Percentiles rank a stretch among this genome's conserved stretches.
Evolutionary conservation across 2,329 filamentous ascomycete species (phyloP).

Genomic region (Cladosporium sp.): DNA sequence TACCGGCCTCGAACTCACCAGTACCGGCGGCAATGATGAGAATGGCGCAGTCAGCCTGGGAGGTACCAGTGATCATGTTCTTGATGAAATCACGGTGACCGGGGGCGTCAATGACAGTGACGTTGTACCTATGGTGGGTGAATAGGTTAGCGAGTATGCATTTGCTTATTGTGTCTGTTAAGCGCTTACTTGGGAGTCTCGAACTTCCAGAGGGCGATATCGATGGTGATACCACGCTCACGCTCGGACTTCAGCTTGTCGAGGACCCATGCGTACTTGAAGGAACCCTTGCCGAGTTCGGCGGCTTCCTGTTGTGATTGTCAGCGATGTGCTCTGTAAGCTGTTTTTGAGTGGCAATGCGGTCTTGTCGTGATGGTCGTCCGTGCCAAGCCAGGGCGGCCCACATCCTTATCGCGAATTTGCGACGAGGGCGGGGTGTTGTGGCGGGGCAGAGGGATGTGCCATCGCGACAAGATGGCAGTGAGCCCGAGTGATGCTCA

Average conservation of each 20-base stretch:
- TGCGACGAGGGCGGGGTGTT: conserved; percentile 16
- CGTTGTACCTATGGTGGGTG: conserved; percentile 12
- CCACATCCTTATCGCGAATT: conserved; percentile 15
- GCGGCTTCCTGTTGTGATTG: conserved; percentile 75
- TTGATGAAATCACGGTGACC: conserved; percentile 99
- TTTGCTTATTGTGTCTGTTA: conserved; percentile 5
- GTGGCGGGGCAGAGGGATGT: conserved; percentile 12
- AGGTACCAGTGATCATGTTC: conserved; percentile 99
- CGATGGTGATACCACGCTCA: conserved; percentile 99
- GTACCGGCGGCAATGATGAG: conserved; percentile 99
- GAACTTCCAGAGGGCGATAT: conserved; percentile 99
- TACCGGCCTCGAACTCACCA: conserved; percentile 99
- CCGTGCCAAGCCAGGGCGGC: conserved; percentile 10
- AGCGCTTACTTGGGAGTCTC: conserved; percentile 84
- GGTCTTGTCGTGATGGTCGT: not conserved
- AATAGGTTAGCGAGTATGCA: not conserved
- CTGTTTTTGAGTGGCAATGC: not conserved
- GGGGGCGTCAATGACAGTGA: conserved; percentile 69
- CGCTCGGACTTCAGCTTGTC: conserved; percentile 99
- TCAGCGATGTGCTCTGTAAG: conserved; percentile 33
- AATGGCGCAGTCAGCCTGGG: conserved; percentile 99
- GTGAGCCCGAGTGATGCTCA: conserved; percentile 42
- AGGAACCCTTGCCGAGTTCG: conserved; percentile 99
- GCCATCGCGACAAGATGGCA: conserved; percentile 19
- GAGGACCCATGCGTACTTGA: conserved; percentile 99